These are phyloP conservation scores for Kwoniella bestiolae DNA, from an alignment of 768 basidiomycete genomes.

Conservation along the genomic window DNA sequence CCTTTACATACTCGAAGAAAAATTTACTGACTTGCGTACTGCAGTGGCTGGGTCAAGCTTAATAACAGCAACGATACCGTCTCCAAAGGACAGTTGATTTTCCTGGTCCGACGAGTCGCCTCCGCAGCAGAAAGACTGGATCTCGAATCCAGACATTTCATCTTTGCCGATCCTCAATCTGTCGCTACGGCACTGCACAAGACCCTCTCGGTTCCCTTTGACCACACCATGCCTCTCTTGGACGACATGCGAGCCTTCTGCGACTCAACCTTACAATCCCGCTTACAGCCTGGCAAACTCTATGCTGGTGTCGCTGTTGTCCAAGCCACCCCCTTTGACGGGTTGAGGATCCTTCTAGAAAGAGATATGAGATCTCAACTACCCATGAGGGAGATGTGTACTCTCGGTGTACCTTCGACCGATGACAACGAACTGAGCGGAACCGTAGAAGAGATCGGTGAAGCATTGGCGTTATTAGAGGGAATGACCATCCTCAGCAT, in stretches of 20 bases:
- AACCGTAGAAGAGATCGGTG: conserved; percentile 56
- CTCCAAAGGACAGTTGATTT: conserved; percentile 57
- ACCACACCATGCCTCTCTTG: conserved; percentile 51
- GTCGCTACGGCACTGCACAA: conserved; percentile 51
- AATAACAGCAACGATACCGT: conserved; percentile 48
- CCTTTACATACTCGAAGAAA: too few species aligned
- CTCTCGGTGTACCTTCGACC: conserved; percentile 18
- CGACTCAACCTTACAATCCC: conserved; percentile 38
- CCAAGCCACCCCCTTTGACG: conserved; percentile 57
- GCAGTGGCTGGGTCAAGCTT: conserved; percentile 51
- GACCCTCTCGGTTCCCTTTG: conserved; percentile 52
- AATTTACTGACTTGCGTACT: too few species aligned
- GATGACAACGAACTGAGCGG: conserved; percentile 35
- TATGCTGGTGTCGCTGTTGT: conserved; percentile 55
- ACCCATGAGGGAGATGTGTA: conserved; percentile 55
- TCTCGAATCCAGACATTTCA: conserved; percentile 51
- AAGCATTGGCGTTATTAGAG: conserved; percentile 51
- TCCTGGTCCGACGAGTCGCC: conserved; percentile 52
- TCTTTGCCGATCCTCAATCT: conserved; percentile 54
- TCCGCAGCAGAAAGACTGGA: conserved; percentile 46
- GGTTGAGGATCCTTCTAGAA: conserved; percentile 54
- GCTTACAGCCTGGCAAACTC: conserved; percentile 46
- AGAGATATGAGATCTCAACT: conserved; percentile 48
- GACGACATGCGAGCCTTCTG: conserved; percentile 49
- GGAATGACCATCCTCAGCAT: conserved; percentile 52